Evolutionary conservation across 1,139 yeast genomes (phyloP), one percentile per base, ranked within the genome.

Genomic region (Petasospora fabianii): DNA sequence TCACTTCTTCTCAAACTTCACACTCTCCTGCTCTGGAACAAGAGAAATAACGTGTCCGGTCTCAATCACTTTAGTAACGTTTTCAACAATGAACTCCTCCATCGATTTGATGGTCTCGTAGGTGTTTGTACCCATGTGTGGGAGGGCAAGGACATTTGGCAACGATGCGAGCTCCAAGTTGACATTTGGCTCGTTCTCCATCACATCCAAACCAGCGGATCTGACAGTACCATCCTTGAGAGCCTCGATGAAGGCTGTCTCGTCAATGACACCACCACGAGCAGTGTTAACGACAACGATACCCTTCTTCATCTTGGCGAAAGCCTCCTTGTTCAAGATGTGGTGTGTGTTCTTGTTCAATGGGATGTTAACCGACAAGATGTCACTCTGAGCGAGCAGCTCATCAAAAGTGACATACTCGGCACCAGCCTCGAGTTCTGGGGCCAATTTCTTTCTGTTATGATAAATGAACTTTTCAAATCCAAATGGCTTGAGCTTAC

Each of bases 51-150:
- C 84, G 51, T 71, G 77, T 10, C 92, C 92, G 0, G 80, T 73
- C 27, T 63, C 54, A 37, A 78, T 56, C 44, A 60, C 72, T 26
- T 58, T 54, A 35, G 46, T 48, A 26, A 60, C 61, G 52, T 66
- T 68, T 24, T 61, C 57, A 20, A 71, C 70, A 27, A 73, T 75
- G 48, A 64, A 66, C 42, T 65, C 71, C 58, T 80, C 85, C 79
- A 79, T 74, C 36, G 62, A 61, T 44, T 62, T 61, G 54, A 73
- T 66, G 5, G 84, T 75, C 53, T 78, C 81, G 33, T 62, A 59
- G 2, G 92, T 70, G 58, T 76, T 80, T 1, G 96, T 85, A 22
- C 95, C 96, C 81, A 84, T 77, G 58, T 87, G 95, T 15, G 95
- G 95, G 50, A 82, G 66, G 30, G 82, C 71, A 11, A 81, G 69